A percentile compares a stretch with the other conserved stretches of the same genome.
Evolutionary conservation across 176 grass and related monocot genomes (phyloP).

Genomic region (Chrysopogon serrulatus): DNA sequence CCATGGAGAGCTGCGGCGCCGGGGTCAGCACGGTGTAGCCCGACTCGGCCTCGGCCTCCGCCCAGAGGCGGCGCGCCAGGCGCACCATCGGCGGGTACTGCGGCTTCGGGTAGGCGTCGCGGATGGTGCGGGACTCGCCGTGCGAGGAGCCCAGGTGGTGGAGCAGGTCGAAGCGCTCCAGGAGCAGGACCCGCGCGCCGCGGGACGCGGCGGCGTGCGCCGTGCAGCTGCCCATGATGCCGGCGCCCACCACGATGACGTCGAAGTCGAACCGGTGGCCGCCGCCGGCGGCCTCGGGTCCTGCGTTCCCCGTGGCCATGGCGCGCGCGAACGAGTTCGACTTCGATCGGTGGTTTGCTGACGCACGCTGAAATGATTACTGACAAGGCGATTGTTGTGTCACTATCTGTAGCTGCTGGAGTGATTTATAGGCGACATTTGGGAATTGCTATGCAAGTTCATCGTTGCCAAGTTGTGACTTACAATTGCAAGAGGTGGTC

Average conservation of each 20-base stretch:
- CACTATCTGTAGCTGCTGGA: neutral
- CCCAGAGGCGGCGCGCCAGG: constrained; percentile 1
- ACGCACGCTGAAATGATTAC: neutral
- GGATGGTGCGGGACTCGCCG: constrained; percentile 68
- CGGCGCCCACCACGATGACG: constrained; percentile 60
- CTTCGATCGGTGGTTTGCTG: neutral
- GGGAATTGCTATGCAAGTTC: neutral
- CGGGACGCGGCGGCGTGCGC: constrained; percentile 54
- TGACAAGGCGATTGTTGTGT: neutral
- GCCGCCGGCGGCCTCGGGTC: neutral
- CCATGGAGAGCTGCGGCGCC: constrained; percentile 59
- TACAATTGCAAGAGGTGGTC: neutral
- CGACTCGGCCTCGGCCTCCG: neutral
- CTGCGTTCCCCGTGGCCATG: neutral
- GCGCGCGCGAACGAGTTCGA: neutral
- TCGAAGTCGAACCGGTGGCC: constrained; percentile 20
- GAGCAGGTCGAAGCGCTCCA: constrained; percentile 78
- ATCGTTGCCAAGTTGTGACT: neutral
- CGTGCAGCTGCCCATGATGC: constrained; percentile 94
- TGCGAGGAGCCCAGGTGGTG: constrained; percentile 25
- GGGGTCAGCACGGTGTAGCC: constrained; percentile 35
- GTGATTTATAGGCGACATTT: neutral
- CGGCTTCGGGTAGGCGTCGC: constrained; percentile 40
- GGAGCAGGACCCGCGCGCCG: constrained; percentile 35
- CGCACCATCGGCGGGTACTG: constrained; percentile 12